These are phyloP conservation scores for Rubia tinctorum DNA, from an alignment of 305 asterid species.

Conservation along the genomic window DNA sequence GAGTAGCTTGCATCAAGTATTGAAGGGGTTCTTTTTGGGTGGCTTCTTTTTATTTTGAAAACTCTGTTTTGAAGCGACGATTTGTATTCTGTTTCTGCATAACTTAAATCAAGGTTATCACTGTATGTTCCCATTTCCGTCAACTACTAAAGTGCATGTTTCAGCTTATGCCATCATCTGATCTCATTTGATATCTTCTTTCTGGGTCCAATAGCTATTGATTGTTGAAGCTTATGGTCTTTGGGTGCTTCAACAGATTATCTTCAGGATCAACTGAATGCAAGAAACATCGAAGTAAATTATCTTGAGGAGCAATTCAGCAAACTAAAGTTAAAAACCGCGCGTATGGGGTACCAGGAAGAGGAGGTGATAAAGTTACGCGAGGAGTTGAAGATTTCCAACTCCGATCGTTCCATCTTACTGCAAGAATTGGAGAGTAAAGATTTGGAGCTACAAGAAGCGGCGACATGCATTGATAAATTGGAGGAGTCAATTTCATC, in stretches of 20 bases:
- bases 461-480: constrained; percentile 41
- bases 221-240: constrained; percentile 20
- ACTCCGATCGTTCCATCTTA: constrained; percentile 44
- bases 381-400: constrained; percentile 46
- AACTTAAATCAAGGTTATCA: background rate
- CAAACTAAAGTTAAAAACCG: constrained; percentile 50
- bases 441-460: constrained; percentile 40
- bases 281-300: constrained; percentile 49
- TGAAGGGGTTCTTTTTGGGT: background rate
- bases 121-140: background rate
- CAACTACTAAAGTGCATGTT: background rate
- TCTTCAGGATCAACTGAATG: constrained; percentile 83
- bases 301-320: constrained; percentile 44
- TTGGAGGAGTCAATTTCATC: constrained; percentile 75
- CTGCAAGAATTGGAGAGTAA: constrained; percentile 52
- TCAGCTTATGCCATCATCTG: background rate
- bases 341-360: constrained; percentile 39
- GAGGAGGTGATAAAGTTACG: constrained; percentile 48
- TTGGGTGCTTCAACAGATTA: constrained; percentile 52
- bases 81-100: background rate
- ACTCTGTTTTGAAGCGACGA: background rate
- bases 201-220: background rate
- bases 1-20: background rate
- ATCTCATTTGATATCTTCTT: background rate
- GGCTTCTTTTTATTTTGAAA: background rate